Base-by-base conservation (phyloP, 148 eudicot genomes). In the Heliamphora exappendiculata region DNA sequence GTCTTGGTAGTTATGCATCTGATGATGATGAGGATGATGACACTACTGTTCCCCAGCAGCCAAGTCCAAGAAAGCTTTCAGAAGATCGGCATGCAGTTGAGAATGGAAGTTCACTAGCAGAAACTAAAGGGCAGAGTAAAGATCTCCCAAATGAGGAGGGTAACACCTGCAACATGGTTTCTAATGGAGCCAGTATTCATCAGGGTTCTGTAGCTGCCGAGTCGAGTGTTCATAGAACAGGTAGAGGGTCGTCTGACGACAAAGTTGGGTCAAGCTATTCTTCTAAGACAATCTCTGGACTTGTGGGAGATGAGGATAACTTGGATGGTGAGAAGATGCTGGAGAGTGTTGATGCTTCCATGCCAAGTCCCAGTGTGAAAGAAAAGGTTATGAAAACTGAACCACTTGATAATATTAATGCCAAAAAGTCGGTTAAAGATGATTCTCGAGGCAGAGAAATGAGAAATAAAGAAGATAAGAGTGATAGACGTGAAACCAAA, bases 1-100 rank as follows among this genome's bases (percentile, higher is more conserved):
- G 99, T 60, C 96, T 93, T 79, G 97, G 81, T 82, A 93, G 84
- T 79, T 95, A 95, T 86, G 87, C 90, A 41, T 93, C 99, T 73
- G 99, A 95, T 63, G 90, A 88, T 19, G 96, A 92, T 34, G 88
- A 86, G 12, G 93, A 84, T 47, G 86, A 84, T 75, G 76, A 74
- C 19, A 37, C 58, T 55, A 78, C 65, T 53, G 72, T 37, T 36
- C 64, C 65, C 67, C 70, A 70, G 69, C 78, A 47, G 53, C 78
- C 84, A 68, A 78, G 64, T 69, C 73, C 66, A n/a, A 73, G 75
- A 76, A 75, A 64, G 72, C 24, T 63, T 64, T 73, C 69, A 59
- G 70, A 81, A 74, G 85, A 82, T 68, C 41, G 63, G 19, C 53
- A 76, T 76, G 62, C 68, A 54, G 74, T 68, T 71, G 91, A 80